Conservation (phyloP, 2,329 filamentous ascomycete genomes). For the Aspergillus quadrilineatus region DNA sequence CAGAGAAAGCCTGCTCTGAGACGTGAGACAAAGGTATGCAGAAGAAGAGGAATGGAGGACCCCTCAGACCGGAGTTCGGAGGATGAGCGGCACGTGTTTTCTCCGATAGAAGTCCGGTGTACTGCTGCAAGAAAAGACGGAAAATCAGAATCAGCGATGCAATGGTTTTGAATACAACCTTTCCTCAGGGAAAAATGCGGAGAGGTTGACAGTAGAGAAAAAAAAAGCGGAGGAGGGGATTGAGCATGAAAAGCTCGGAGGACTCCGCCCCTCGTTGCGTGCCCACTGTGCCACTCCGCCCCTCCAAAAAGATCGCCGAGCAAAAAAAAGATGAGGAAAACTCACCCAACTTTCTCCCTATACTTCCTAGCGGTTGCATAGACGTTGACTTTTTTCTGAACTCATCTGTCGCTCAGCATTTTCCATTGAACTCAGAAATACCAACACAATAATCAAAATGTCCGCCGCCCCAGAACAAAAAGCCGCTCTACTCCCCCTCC, state of each 20-base stretch:
- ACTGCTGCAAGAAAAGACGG: conserved; percentile 9
- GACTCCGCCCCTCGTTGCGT: conserved; percentile 21
- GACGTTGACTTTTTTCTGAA: no score
- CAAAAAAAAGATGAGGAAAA: neutral
- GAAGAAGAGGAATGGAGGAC: neutral
- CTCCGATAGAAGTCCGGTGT: conserved; percentile 5
- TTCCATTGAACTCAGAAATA: neutral
- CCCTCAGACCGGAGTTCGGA: conserved; percentile 29
- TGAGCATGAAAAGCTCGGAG: neutral
- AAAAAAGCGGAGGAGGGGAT: neutral
- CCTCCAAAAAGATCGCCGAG: neutral
- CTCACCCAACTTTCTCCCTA: neutral
- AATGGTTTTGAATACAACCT: neutral
- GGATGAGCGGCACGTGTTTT: conserved; percentile 27
- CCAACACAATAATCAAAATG: conserved; percentile 8
- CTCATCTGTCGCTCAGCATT: no score
- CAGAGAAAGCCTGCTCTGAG: conserved; percentile 8
- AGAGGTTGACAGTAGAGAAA: neutral
- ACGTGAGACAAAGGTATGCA: conserved; percentile 7
- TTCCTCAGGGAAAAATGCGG: neutral
- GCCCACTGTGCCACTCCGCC: neutral
- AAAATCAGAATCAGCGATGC: neutral
- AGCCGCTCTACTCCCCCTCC: conserved; percentile 18
- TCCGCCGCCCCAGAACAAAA: conserved; percentile 17
- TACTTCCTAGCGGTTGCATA: neutral